phyloP scores from a whole-genome alignment of 2,329 filamentous ascomycete species.

The Pestalotiopsis sp. region DNA sequence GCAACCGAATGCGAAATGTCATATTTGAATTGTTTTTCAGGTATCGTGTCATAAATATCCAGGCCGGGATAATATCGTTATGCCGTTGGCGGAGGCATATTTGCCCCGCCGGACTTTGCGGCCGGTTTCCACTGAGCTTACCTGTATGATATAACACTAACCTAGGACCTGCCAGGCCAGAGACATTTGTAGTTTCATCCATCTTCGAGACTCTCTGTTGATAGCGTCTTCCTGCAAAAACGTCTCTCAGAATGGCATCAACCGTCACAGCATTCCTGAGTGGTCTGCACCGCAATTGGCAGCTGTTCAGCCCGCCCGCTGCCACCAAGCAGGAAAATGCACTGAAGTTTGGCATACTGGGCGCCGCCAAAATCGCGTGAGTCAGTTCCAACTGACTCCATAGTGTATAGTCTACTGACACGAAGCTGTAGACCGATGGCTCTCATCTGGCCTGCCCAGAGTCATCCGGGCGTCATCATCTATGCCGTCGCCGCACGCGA shows the following conservation, averaged over 20 bases:
- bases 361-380: background rate
- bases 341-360: slow-evolving; percentile 1
- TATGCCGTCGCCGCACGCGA: slow-evolving; percentile 11
- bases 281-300: slow-evolving; percentile 1
- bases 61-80: background rate
- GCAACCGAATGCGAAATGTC: too few species aligned
- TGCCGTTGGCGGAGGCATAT: background rate
- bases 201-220: background rate
- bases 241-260: background rate
- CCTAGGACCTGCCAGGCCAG: too few species aligned
- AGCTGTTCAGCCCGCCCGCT: background rate
- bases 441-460: background rate
- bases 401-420: background rate
- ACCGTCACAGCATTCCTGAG: background rate
- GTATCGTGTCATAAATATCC: too few species aligned
- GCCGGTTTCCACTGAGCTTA: background rate
- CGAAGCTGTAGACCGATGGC: slow-evolving; percentile 4
- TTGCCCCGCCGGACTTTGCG: background rate
- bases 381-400: background rate
- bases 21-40: too few species aligned
- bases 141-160: too few species aligned
- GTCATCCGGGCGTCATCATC: slow-evolving; percentile 10
- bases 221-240: background rate
- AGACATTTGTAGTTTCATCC: too few species aligned
- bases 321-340: background rate